phyloP scores from a whole-genome alignment of 179 eudicot species.

The Heliamphora pulchella region DNA sequence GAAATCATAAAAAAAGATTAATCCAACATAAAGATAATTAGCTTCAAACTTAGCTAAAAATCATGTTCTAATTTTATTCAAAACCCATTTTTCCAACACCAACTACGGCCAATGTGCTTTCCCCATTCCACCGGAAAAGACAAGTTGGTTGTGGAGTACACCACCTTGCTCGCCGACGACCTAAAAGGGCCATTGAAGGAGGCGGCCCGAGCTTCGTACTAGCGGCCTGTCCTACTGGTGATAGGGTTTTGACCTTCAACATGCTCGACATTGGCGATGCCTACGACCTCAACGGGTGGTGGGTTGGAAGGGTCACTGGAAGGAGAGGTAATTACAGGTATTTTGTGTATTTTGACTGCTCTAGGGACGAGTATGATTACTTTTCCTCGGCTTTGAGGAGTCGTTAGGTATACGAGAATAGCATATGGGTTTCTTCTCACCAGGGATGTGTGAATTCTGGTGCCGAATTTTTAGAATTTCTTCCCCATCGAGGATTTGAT shows the following conservation, averaged over 20 bases:
- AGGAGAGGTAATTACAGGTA: neutral
- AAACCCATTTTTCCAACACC: no score
- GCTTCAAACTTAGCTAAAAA: no score
- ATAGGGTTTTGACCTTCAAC: conserved; percentile 14
- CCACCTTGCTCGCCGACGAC: conserved; percentile 10
- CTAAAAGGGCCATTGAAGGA: conserved; percentile 10
- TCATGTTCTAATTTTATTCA: no score
- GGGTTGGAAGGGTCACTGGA: conserved; percentile 21
- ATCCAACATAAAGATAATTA: no score
- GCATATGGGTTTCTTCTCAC: conserved; percentile 18
- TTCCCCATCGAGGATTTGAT: conserved; percentile 34
- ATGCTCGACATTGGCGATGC: conserved; percentile 24
- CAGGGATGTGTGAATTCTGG: no score
- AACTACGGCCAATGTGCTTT: neutral
- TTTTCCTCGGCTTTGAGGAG: conserved; percentile 6
- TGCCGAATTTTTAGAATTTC: no score
- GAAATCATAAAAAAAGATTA: no score
- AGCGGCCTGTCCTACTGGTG: conserved; percentile 19
- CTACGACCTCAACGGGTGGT: conserved; percentile 24
- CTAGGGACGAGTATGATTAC: conserved; percentile 14
- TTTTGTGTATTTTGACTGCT: conserved; percentile 16
- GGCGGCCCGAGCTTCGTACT: neutral
- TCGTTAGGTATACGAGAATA: conserved; percentile 16
- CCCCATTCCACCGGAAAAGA: neutral
- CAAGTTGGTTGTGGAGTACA: conserved; percentile 13